These are phyloP conservation scores for Tulasnella sp. DNA, from an alignment of 768 basidiomycete species.

Conservation along the genomic window DNA sequence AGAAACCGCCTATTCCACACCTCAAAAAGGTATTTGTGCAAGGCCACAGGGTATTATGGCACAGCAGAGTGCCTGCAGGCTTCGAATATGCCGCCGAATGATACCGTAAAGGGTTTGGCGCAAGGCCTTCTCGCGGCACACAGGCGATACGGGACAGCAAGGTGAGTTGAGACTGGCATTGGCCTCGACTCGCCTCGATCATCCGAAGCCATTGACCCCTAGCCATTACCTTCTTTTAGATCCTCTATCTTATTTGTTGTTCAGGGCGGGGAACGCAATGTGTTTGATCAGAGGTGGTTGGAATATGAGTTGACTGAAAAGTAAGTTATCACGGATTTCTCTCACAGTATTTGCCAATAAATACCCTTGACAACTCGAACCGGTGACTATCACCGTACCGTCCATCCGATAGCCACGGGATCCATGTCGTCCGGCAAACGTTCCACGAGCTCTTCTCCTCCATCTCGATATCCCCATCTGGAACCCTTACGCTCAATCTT, in stretches of 20 bases:
- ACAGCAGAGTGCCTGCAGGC: slow-evolving; percentile 41
- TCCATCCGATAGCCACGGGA: slow-evolving; percentile 45
- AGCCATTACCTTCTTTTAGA: slow-evolving; percentile 24
- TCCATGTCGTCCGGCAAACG: slow-evolving; percentile 65
- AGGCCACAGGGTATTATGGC: slow-evolving; percentile 57
- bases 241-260: slow-evolving; percentile 77
- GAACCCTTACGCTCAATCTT: slow-evolving; percentile 24
- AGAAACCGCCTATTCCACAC: not conserved
- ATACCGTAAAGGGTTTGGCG: slow-evolving; percentile 57
- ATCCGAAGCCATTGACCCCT: not conserved
- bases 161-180: slow-evolving; percentile 31
- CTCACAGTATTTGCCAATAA: not conserved
- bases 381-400: not conserved
- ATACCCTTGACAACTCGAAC: not conserved
- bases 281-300: slow-evolving; percentile 85
- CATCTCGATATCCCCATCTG: slow-evolving; percentile 38
- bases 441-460: slow-evolving; percentile 53
- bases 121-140: slow-evolving; percentile 74
- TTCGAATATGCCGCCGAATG: slow-evolving; percentile 61
- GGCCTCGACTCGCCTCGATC: too few species aligned
- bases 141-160: slow-evolving; percentile 48
- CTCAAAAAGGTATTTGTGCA: slow-evolving; percentile 48
- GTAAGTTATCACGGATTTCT: slow-evolving; percentile 34
- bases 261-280: slow-evolving; percentile 79
- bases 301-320: slow-evolving; percentile 77